These are phyloP conservation scores for Leucocoprinus leucothites DNA, from an alignment of 768 basidiomycete species.

Conservation along the genomic window DNA sequence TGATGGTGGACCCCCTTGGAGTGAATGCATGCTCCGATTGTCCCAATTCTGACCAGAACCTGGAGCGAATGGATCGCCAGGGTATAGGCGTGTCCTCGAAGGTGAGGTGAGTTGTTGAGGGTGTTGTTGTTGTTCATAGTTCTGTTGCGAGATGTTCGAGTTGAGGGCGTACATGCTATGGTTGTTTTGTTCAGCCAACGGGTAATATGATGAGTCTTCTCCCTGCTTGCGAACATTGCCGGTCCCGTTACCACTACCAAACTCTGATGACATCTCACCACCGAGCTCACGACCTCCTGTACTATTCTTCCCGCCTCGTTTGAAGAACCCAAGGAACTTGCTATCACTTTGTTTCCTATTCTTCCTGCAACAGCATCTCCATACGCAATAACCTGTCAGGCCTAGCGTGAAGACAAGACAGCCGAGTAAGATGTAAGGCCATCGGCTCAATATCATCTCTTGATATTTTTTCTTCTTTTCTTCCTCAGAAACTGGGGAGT, in stretches of 20 bases:
- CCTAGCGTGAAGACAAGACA: conserved; percentile 49
- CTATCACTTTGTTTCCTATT: conserved; percentile 15
- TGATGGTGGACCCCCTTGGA: conserved; percentile 1
- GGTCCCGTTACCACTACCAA: background rate
- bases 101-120: background rate
- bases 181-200: background rate
- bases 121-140: background rate
- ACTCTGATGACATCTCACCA: background rate
- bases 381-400: conserved; percentile 46
- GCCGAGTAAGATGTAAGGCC: conserved; percentile 70
- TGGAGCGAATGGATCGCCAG: conserved; percentile 4
- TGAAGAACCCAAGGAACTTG: conserved; percentile 10
- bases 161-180: conserved; percentile 3
- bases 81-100: background rate
- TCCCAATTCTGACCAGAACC: background rate
- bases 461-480: conserved; percentile 68
- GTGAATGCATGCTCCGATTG: conserved; percentile 3
- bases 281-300: background rate
- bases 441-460: conserved; percentile 63
- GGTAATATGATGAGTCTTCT: conserved; percentile 11
- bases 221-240: background rate
- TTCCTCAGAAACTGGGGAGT: conserved; percentile 58
- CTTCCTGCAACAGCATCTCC: conserved; percentile 58
- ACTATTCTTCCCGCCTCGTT: conserved; percentile 6
- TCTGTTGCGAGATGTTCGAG: conserved; percentile 1